Percentiles rank a stretch among this genome's conserved stretches.
Evolutionary conservation across 768 basidiomycete species (phyloP).

Genomic region (Russula abietina): DNA sequence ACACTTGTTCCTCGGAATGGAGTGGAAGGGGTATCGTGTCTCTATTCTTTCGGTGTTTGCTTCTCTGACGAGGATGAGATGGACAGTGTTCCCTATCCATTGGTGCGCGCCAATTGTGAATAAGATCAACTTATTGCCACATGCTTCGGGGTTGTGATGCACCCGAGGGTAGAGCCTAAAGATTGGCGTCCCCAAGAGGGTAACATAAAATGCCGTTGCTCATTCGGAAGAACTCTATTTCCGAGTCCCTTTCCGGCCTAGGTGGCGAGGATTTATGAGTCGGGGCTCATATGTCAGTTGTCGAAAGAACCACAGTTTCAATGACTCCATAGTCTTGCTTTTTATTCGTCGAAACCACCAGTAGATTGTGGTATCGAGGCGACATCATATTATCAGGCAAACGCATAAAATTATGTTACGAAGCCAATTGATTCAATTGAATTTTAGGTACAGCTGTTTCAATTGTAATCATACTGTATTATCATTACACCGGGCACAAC

Average conservation of each 20-base stretch:
- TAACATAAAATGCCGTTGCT: neutral
- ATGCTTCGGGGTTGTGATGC: neutral
- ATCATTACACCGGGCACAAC: conserved; percentile 3
- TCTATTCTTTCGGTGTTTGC: neutral
- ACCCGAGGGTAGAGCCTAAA: neutral
- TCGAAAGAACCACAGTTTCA: neutral
- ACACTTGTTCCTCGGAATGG: neutral
- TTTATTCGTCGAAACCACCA: neutral
- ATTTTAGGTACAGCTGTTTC: neutral
- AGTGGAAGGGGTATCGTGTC: neutral
- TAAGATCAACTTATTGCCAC: neutral
- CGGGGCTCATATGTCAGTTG: neutral
- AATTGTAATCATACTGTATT: neutral
- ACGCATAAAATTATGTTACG: neutral
- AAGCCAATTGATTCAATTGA: conserved; percentile 3
- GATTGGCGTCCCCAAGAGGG: conserved; percentile 6
- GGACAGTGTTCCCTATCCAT: neutral
- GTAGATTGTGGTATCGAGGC: neutral
- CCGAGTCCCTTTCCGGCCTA: neutral
- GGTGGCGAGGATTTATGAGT: neutral
- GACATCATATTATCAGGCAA: conserved; percentile 4
- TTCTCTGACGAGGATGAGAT: neutral
- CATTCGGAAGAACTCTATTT: conserved; percentile 2
- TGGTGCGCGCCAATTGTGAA: neutral
- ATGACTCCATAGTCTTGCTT: neutral